phyloP scores from a whole-genome alignment of 176 grass and related monocot genomes.

The Musa beccarii region DNA sequence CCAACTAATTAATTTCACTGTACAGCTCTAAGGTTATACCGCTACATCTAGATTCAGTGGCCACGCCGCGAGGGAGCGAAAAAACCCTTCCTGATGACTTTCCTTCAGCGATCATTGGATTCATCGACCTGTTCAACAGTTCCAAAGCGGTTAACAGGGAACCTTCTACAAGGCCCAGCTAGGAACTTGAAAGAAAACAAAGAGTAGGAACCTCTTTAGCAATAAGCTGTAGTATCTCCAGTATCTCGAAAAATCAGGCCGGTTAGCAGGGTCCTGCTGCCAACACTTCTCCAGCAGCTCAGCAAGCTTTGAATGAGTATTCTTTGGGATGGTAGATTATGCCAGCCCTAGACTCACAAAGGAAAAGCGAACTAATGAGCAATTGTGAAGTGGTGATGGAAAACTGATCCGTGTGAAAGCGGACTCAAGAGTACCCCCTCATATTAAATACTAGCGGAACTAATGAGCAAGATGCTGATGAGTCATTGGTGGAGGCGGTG shows the following conservation, averaged over 20 bases:
- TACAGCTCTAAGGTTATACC: background rate
- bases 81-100: slow-evolving; percentile 54
- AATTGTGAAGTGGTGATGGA: background rate
- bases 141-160: background rate
- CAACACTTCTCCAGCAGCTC: slow-evolving; percentile 86
- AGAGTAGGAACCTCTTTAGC: slow-evolving; percentile 53
- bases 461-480: too few species aligned
- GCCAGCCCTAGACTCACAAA: slow-evolving; percentile 49
- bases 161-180: background rate
- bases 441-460: too few species aligned
- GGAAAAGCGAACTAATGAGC: background rate
- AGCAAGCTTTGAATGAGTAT: slow-evolving; percentile 52
- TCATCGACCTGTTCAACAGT: slow-evolving; percentile 48
- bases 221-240: slow-evolving; percentile 50
- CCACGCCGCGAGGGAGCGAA: slow-evolving; percentile 44
- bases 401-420: too few species aligned
- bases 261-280: slow-evolving; percentile 49
- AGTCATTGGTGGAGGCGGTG: too few species aligned
- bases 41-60: background rate
- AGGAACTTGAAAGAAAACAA: background rate
- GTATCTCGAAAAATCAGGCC: slow-evolving; percentile 68
- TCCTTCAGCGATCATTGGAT: slow-evolving; percentile 46
- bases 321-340: slow-evolving; percentile 85
- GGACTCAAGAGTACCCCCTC: too few species aligned
- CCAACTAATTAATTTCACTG: background rate